phyloP scores from a whole-genome alignment of 495 filamentous ascomycete genomes.

The Margaritispora aquatica region DNA sequence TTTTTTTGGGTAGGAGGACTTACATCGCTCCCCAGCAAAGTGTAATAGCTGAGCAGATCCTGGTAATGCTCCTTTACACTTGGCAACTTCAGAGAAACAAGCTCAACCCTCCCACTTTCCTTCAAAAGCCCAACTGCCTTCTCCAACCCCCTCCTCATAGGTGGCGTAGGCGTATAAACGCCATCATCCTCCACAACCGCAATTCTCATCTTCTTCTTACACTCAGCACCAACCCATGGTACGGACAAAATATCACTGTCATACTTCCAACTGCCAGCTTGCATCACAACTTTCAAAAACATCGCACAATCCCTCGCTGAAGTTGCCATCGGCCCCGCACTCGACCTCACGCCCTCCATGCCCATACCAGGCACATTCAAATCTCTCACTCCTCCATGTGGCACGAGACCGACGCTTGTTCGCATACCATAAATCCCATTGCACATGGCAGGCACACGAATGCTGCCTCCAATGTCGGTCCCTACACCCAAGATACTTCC shows the following conservation, averaged over 20 bases:
- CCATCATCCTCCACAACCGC: conserved; percentile 7
- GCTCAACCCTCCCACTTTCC: neutral
- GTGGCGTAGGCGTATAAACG: conserved; percentile 12
- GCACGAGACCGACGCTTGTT: conserved; percentile 49
- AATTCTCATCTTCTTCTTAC: conserved; percentile 2
- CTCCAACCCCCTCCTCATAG: conserved; percentile 5
- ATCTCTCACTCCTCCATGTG: conserved; percentile 27
- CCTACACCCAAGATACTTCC: conserved; percentile 38
- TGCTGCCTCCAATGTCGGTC: conserved; percentile 66
- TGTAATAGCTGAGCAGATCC: neutral
- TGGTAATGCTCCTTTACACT: neutral
- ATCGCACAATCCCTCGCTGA: conserved; percentile 29
- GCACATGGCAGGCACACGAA: conserved; percentile 53
- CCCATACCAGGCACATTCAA: conserved; percentile 27
- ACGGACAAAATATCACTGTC: neutral
- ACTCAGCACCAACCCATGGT: neutral
- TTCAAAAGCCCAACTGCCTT: neutral
- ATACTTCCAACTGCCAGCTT: conserved; percentile 29
- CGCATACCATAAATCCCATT: conserved; percentile 52
- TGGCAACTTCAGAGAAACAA: conserved; percentile 4
- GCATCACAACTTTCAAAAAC: conserved; percentile 31
- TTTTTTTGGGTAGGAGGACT: neutral
- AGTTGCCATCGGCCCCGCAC: conserved; percentile 36
- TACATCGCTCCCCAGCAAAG: conserved; percentile 6
- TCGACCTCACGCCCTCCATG: conserved; percentile 33